Evolutionary conservation across 495 filamentous ascomycete genomes (phyloP).

Genomic region (Penicillium waksmanii): DNA sequence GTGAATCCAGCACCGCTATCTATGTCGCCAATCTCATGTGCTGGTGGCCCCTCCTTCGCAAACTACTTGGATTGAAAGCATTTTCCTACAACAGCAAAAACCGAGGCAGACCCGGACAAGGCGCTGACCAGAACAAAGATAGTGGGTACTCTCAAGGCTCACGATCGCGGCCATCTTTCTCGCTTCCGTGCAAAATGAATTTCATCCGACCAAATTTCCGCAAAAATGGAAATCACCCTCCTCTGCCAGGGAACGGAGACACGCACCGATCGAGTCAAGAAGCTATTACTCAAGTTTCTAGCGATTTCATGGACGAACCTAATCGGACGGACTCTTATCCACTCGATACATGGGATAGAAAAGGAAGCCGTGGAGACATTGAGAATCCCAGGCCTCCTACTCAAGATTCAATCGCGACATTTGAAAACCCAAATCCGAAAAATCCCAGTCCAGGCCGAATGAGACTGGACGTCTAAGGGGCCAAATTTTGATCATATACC

Average conservation of each 20-base stretch:
- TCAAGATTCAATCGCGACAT: constrained; percentile 10
- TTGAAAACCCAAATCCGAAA: not conserved
- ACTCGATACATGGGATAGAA: constrained; percentile 19
- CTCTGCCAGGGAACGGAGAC: not conserved
- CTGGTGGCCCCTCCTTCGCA: constrained; percentile 61
- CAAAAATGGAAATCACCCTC: constrained; percentile 7
- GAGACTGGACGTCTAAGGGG: not conserved
- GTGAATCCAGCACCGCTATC: constrained; percentile 65
- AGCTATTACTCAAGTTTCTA: constrained; percentile 23
- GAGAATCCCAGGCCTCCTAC: constrained; percentile 16
- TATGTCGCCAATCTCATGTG: constrained; percentile 68
- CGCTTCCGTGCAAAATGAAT: constrained; percentile 19
- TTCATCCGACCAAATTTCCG: constrained; percentile 17
- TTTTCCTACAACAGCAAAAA: constrained; percentile 36
- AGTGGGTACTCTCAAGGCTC: constrained; percentile 16
- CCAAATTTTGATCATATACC: not conserved
- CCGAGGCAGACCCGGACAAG: constrained; percentile 25
- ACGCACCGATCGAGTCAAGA: constrained; percentile 26
- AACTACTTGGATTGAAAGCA: constrained; percentile 48
- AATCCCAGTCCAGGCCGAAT: not conserved
- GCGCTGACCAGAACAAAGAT: constrained; percentile 25
- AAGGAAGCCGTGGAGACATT: constrained; percentile 1
- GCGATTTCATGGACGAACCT: constrained; percentile 17
- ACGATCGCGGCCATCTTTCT: constrained; percentile 27
- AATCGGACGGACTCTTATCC: constrained; percentile 15